Evolutionary conservation across 2,329 filamentous ascomycete genomes (phyloP).

Genomic region (Canariomyces notabilis): DNA sequence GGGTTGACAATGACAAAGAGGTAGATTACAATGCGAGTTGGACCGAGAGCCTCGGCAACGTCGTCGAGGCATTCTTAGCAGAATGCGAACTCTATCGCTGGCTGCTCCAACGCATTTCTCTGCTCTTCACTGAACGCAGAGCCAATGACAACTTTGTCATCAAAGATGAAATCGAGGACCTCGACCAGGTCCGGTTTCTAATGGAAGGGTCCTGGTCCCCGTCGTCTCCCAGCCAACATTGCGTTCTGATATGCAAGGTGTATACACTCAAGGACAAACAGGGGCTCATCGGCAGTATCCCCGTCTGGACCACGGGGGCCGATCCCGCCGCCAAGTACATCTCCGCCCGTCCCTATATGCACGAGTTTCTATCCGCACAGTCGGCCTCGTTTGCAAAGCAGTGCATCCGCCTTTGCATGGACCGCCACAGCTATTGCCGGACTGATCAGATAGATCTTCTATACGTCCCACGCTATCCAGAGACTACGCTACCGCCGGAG

Average conservation of each 20-base stretch:
- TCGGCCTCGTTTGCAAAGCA: slow-evolving; percentile 3
- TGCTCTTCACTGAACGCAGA: neutral
- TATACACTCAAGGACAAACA: too few relatives aligned
- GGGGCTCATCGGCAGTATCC: neutral
- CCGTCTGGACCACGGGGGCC: neutral
- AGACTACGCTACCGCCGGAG: neutral
- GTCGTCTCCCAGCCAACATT: too few relatives aligned
- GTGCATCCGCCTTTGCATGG: slow-evolving; percentile 5
- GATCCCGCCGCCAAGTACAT: slow-evolving; percentile 3
- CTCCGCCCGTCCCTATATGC: neutral
- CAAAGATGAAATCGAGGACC: neutral
- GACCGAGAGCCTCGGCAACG: too few relatives aligned
- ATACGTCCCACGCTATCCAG: neutral
- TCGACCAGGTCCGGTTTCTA: too few relatives aligned
- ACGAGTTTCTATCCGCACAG: neutral
- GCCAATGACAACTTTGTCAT: neutral
- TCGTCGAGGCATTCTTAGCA: neutral
- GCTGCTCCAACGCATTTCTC: too few relatives aligned
- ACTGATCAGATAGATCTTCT: slow-evolving; percentile 9
- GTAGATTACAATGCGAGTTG: too few relatives aligned
- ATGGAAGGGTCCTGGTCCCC: too few relatives aligned
- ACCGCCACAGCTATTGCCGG: slow-evolving; percentile 7
- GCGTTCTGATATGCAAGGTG: too few relatives aligned
- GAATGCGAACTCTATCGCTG: slow-evolving; percentile 11
- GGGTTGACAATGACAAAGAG: too few relatives aligned